A percentile compares a stretch with the other conserved stretches of the same genome.
Evolutionary conservation across 225 moss, liverwort and hornwort genomes (phyloP).

Genomic region (Lunularia cruciata): DNA sequence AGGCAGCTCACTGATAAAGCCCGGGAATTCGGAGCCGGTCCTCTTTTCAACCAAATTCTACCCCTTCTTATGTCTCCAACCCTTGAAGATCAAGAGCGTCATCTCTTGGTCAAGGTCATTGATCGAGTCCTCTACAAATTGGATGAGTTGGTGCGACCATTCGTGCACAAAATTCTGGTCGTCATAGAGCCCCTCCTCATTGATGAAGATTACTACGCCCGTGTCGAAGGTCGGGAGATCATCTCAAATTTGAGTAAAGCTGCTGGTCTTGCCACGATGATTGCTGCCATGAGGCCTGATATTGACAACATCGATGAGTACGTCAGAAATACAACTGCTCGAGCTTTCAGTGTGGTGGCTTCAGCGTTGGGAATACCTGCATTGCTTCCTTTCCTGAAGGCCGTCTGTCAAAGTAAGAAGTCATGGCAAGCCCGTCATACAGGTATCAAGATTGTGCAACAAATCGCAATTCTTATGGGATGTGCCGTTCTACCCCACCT

Average conservation of each 20-base stretch:
- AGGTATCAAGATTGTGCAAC: slow-evolving; percentile 99
- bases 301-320: slow-evolving; percentile 99
- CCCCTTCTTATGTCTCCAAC: slow-evolving; percentile 99
- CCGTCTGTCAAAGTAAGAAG: slow-evolving; percentile 99
- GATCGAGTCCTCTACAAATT: slow-evolving; percentile 96
- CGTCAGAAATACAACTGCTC: slow-evolving; percentile 93
- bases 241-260: slow-evolving; percentile 98
- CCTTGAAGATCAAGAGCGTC: slow-evolving; percentile 97
- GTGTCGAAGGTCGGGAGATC: slow-evolving; percentile 96
- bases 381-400: slow-evolving; percentile 87
- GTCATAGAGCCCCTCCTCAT: slow-evolving; percentile 98
- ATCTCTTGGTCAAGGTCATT: slow-evolving; percentile 96
- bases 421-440: slow-evolving; percentile 99
- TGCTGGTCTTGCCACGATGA: slow-evolving; percentile 98
- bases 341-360: slow-evolving; percentile 98
- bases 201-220: slow-evolving; percentile 97
- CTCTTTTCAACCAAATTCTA: slow-evolving; percentile 88
- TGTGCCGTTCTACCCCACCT: slow-evolving; percentile 98
- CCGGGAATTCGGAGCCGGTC: slow-evolving; percentile 96
- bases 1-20: slow-evolving; percentile 97
- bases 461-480: slow-evolving; percentile 99
- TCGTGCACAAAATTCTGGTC: slow-evolving; percentile 97
- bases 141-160: slow-evolving; percentile 96
- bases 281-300: slow-evolving; percentile 99
- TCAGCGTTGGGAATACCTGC: slow-evolving; percentile 98